Base-by-base conservation (phyloP, 169 alveolate genomes). In the Babesia gibsoni region DNA sequence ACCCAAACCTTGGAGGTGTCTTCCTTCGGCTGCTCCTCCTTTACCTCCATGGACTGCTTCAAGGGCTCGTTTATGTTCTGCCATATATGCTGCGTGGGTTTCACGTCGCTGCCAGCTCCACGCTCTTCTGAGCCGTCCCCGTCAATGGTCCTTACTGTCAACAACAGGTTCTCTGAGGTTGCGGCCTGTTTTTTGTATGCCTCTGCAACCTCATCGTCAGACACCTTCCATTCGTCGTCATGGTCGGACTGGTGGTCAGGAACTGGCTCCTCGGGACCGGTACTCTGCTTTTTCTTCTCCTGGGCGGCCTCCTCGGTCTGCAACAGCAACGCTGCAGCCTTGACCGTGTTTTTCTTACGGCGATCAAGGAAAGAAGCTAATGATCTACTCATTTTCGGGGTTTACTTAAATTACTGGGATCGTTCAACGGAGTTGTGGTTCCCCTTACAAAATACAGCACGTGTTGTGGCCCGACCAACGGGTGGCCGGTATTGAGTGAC, bases 161-260 rank as follows among this genome's bases (percentile, higher is more conserved):
- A 53, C 72, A 65, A 12, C 57, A 77, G 54, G 57, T 67, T 61
- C 23, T 72, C 79, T 48, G 79, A 72, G 64, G 57, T 18, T 27
- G 65, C 32, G 29, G 81, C 35, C 43, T 56, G 52, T 12, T 25
- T 36, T 37, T 67, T 16, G 35, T 23, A 16, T 35, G 49, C 67
- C 33, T 48, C 52, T 37, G 53, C 66, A 20, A 52, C 69, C 57
- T 74, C 84, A 46, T 77, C 85, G 58, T 67, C 75, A 16, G 81
- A 66, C n/a, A 77, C 81, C 58, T 67, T 66, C 85, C 85, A 77
- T 42, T 77, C 85, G 56, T 77, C 75, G 49, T 77, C 85, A 12
- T 77, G 81, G n/a, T 77, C 85, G 18, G 85, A 77, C 33, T 65
- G 72, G 25, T 29, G 52, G 45, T 77, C 85, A n/a, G 63, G 43